These are phyloP conservation scores for Capsella bursapastoris DNA, from an alignment of 345 rosid species.

Conservation along the genomic window DNA sequence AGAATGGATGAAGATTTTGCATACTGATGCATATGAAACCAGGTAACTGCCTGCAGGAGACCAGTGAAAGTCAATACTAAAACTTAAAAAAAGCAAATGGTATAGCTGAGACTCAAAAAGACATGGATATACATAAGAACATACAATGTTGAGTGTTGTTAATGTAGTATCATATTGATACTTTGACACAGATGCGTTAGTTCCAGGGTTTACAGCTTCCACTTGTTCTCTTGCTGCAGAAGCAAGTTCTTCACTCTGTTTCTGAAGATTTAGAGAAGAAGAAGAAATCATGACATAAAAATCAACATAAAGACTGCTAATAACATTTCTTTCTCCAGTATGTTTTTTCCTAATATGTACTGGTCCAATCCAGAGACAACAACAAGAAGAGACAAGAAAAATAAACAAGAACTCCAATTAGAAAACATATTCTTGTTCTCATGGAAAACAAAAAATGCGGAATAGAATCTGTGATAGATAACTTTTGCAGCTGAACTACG, in stretches of 20 bases:
- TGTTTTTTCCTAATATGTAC: neutral
- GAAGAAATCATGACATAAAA: neutral
- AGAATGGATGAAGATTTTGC: constrained; percentile 75
- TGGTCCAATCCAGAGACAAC: neutral
- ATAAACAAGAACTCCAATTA: neutral
- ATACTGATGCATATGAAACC: constrained; percentile 93
- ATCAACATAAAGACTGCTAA: constrained; percentile 34
- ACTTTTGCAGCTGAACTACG: neutral
- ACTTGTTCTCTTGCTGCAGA: constrained; percentile 64
- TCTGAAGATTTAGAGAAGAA: constrained; percentile 45
- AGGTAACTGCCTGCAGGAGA: constrained; percentile 72
- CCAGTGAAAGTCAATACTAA: constrained; percentile 30
- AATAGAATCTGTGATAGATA: neutral
- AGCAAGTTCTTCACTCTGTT: constrained; percentile 76
- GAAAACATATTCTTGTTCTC: neutral
- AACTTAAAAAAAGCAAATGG: constrained; percentile 1
- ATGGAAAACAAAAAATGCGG: neutral
- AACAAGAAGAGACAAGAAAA: neutral
- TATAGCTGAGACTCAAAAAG: constrained; percentile 10
- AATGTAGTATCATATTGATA: constrained; percentile 83
- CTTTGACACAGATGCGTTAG: constrained; percentile 60
- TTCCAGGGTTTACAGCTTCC: constrained; percentile 58
- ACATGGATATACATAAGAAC: constrained; percentile 35
- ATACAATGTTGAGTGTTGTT: constrained; percentile 78
- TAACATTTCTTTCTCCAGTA: constrained; percentile 6